Evolutionary conservation across 768 basidiomycete species (phyloP).

Genomic region (Cubamyces lactineus): DNA sequence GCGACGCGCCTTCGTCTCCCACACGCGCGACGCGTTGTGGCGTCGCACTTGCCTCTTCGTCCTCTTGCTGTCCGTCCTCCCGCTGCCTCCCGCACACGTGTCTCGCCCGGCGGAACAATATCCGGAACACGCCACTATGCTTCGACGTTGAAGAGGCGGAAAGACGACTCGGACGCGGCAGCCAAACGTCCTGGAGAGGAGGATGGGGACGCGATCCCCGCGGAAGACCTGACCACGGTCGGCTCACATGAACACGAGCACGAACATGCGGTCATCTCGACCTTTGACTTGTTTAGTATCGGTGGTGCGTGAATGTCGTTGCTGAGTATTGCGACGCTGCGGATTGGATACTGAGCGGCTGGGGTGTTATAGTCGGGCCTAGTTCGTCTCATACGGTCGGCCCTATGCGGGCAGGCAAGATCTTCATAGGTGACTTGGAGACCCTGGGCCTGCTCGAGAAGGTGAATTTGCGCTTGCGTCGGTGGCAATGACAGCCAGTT

Average conservation of each 20-base stretch:
- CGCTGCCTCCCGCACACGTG: not conserved
- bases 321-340: not conserved
- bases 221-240: constrained; percentile 20
- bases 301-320: constrained; percentile 57
- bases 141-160: not conserved
- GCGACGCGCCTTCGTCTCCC: constrained; percentile 14
- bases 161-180: constrained; percentile 1
- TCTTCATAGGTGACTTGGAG: constrained; percentile 78
- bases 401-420: constrained; percentile 91
- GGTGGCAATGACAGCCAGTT: not conserved
- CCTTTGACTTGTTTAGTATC: constrained; percentile 92
- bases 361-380: constrained; percentile 50
- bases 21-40: constrained; percentile 18
- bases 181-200: constrained; percentile 9
- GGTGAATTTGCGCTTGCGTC: constrained; percentile 39
- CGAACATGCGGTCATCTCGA: constrained; percentile 90
- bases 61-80: not conserved
- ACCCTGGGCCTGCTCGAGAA: constrained; percentile 71
- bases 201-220: constrained; percentile 23
- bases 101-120: not conserved
- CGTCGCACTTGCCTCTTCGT: constrained; percentile 3
- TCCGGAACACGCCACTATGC: constrained; percentile 8
- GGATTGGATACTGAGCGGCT: constrained; percentile 5
- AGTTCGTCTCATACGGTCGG: constrained; percentile 71
- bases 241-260: constrained; percentile 26